phyloP scores from a whole-genome alignment of 306 rosid genomes.

The Erythrophleum fordii region DNA sequence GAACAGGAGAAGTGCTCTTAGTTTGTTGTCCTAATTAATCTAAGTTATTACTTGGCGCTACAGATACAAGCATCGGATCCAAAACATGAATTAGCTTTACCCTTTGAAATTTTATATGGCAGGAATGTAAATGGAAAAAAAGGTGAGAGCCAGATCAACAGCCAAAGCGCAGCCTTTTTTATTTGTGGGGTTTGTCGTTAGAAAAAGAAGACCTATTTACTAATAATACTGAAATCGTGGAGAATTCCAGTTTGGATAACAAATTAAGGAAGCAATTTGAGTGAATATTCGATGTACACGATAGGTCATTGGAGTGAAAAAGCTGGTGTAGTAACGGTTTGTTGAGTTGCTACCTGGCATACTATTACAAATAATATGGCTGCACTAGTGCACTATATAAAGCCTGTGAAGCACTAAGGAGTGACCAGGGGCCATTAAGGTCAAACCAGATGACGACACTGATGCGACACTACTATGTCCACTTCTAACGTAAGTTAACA shows the following conservation, averaged over 20 bases:
- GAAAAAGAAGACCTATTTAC: background rate
- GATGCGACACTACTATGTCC: background rate
- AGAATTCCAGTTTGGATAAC: background rate
- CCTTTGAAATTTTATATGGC: background rate
- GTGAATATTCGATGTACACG: background rate
- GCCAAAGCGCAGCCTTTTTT: background rate
- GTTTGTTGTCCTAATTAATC: background rate
- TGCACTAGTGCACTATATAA: background rate
- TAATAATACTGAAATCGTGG: background rate
- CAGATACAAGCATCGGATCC: background rate
- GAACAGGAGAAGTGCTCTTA: background rate
- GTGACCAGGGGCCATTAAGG: constrained; percentile 9
- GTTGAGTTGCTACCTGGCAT: background rate
- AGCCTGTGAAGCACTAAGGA: constrained; percentile 34
- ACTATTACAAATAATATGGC: background rate
- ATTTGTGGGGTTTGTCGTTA: too few species aligned
- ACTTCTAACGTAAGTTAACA: constrained; percentile 4
- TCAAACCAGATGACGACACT: constrained; percentile 26
- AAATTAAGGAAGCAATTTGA: background rate
- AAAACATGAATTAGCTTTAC: background rate
- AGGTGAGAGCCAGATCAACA: background rate
- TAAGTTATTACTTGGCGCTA: background rate
- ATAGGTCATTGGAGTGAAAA: background rate
- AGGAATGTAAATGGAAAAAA: background rate
- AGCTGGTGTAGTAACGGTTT: background rate